Conservation (phyloP, 2,329 filamentous ascomycete species). For the Meredithiella fracta region DNA sequence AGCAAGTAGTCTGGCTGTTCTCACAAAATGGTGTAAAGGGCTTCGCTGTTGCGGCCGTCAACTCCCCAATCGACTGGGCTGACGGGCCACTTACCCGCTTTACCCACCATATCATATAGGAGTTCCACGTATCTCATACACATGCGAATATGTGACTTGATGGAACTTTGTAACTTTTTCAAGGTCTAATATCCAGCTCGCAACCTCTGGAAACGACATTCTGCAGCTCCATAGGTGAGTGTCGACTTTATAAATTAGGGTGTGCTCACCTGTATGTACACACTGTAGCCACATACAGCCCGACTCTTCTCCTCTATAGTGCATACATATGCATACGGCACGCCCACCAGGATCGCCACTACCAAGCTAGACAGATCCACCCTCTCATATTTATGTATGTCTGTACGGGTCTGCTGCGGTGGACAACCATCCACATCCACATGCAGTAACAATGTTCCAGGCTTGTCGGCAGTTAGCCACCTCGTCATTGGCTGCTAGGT, state of each 20-base stretch:
- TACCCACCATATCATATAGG: too few species aligned
- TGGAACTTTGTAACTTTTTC: too few species aligned
- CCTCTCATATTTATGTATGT: too few species aligned
- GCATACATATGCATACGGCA: constrained; percentile 2
- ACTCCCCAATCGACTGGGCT: neutral
- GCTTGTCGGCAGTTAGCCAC: neutral
- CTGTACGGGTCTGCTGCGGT: too few species aligned
- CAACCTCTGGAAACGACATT: too few species aligned
- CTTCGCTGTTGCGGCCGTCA: neutral
- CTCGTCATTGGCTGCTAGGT: neutral
- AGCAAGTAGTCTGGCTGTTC: neutral
- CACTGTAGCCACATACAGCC: neutral
- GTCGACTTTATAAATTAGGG: neutral
- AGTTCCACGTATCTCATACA: too few species aligned
- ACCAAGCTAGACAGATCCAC: too few species aligned
- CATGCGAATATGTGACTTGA: too few species aligned
- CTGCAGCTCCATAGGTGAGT: neutral
- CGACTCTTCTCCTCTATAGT: neutral
- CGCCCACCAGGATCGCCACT: neutral
- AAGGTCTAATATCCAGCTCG: neutral
- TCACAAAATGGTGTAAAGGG: neutral
- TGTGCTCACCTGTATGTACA: neutral
- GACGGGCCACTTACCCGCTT: neutral
- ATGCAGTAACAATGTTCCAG: neutral
- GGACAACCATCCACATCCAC: too few species aligned